Percentiles rank a stretch among this genome's conserved stretches.
Conservation (phyloP, 2,329 filamentous ascomycete genomes). For the Trichophyton benhamiae region DNA sequence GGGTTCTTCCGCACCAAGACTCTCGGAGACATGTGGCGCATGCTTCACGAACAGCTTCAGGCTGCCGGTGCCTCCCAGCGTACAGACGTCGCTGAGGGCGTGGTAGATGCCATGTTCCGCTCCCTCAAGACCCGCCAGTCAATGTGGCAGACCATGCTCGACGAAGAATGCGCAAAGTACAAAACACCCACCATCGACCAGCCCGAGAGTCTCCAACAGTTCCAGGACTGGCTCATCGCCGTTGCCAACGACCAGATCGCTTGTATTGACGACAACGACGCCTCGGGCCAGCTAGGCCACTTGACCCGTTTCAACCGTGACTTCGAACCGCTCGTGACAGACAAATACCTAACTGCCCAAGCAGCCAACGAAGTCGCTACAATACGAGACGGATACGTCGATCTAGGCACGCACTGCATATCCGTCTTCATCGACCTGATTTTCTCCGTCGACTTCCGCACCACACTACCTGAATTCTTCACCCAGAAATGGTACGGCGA, state of each 20-base stretch:
- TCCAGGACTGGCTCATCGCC: slow-evolving; percentile 85
- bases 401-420: slow-evolving; percentile 88
- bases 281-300: slow-evolving; percentile 68
- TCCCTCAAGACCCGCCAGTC: slow-evolving; percentile 72
- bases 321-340: slow-evolving; percentile 67
- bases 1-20: slow-evolving; percentile 88
- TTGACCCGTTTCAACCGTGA: slow-evolving; percentile 75
- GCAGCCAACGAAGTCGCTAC: slow-evolving; percentile 59
- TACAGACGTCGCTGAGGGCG: slow-evolving; percentile 82
- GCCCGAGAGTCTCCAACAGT: slow-evolving; percentile 57
- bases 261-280: slow-evolving; percentile 78
- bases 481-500: slow-evolving; percentile 77
- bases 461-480: slow-evolving; percentile 80
- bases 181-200: slow-evolving; percentile 39
- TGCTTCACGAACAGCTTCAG: slow-evolving; percentile 84
- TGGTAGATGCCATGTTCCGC: slow-evolving; percentile 90
- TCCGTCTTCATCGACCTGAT: slow-evolving; percentile 74
- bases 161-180: slow-evolving; percentile 70
- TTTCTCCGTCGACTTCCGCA: slow-evolving; percentile 77
- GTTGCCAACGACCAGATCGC: slow-evolving; percentile 98
- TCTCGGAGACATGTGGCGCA: slow-evolving; percentile 88
- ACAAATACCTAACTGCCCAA: slow-evolving; percentile 61
- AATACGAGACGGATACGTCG: slow-evolving; percentile 83
- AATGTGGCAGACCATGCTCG: slow-evolving; percentile 76
- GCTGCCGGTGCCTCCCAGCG: slow-evolving; percentile 76